Percentiles rank a stretch among this genome's conserved stretches.
These are phyloP conservation scores for Kodamaea alishanica DNA, from an alignment of 1,139 yeast species.

Conservation along the genomic window DNA sequence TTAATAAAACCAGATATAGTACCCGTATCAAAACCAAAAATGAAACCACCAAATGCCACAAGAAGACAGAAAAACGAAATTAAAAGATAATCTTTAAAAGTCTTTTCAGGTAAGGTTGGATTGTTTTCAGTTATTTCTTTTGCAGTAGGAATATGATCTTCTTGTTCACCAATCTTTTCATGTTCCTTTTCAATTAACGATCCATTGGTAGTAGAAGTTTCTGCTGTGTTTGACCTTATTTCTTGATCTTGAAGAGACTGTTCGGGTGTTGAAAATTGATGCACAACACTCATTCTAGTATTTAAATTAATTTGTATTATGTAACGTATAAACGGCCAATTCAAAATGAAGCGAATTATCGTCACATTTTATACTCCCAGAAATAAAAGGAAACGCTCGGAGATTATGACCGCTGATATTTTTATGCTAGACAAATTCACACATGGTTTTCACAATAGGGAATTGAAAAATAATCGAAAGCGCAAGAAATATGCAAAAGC, in stretches of 20 bases:
- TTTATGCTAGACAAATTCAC: no score
- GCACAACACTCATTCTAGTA: no score
- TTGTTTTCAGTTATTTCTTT: conserved; percentile 11
- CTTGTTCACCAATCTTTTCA: conserved; percentile 3
- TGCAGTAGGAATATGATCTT: conserved; percentile 11
- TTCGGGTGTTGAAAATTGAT: background rate
- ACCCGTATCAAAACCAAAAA: conserved; percentile 26
- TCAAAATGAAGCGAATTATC: no score
- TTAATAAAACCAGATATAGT: conserved; percentile 28
- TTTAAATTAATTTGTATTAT: no score
- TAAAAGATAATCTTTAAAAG: conserved; percentile 18
- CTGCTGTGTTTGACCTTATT: conserved; percentile 1
- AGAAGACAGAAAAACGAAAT: conserved; percentile 16
- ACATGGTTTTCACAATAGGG: no score
- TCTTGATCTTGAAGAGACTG: conserved; percentile 4
- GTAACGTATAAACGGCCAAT: no score
- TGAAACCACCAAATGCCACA: conserved; percentile 26
- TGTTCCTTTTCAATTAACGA: conserved; percentile 8
- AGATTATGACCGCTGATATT: no score
- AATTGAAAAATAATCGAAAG: no score
- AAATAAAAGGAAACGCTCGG: no score
- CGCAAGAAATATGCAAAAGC: no score
- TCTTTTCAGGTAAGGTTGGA: conserved; percentile 27
- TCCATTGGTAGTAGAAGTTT: conserved; percentile 8
- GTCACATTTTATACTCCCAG: no score